phyloP scores from a whole-genome alignment of 2,329 filamentous ascomycete species.

The Arthrinium puccinioides region DNA sequence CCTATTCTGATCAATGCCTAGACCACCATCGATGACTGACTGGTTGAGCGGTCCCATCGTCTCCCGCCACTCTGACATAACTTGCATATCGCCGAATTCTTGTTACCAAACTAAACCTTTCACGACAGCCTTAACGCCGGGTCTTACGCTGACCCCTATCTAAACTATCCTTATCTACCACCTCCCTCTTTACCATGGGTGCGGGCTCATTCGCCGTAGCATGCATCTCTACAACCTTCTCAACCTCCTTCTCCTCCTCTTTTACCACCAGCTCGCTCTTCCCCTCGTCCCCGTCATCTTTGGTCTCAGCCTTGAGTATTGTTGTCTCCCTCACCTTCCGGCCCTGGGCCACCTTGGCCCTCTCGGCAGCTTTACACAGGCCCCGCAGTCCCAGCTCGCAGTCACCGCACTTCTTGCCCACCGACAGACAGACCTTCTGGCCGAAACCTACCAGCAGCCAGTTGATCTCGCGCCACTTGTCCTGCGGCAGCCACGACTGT shows the following conservation, averaged over 20 bases:
- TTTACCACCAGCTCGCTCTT: conserved; percentile 1
- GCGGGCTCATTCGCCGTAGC: no score
- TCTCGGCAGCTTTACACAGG: conserved; percentile 67
- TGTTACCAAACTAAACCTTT: no score
- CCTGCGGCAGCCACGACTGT: conserved; percentile 74
- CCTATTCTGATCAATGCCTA: no score
- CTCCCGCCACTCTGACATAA: no score
- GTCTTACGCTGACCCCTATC: no score
- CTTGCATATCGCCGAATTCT: no score
- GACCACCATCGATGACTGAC: no score
- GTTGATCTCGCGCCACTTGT: conserved; percentile 91
- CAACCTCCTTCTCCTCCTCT: conserved; percentile 19
- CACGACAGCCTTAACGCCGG: no score
- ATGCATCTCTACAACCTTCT: conserved; percentile 18
- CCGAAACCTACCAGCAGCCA: conserved; percentile 81
- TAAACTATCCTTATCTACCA: no score
- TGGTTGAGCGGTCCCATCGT: no score
- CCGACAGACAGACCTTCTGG: conserved; percentile 77
- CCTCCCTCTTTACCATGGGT: no score
- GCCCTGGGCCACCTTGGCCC: conserved; percentile 52
- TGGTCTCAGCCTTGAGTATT: not conserved
- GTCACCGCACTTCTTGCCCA: conserved; percentile 74
- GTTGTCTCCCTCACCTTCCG: conserved; percentile 40
- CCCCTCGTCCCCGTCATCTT: conserved; percentile 2
- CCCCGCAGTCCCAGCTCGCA: conserved; percentile 73